Evolutionary conservation across 108 stramenopile genomes (phyloP), one percentile per base, ranked within the genome.

Genomic region (Fragilariopsis cylindrus): DNA sequence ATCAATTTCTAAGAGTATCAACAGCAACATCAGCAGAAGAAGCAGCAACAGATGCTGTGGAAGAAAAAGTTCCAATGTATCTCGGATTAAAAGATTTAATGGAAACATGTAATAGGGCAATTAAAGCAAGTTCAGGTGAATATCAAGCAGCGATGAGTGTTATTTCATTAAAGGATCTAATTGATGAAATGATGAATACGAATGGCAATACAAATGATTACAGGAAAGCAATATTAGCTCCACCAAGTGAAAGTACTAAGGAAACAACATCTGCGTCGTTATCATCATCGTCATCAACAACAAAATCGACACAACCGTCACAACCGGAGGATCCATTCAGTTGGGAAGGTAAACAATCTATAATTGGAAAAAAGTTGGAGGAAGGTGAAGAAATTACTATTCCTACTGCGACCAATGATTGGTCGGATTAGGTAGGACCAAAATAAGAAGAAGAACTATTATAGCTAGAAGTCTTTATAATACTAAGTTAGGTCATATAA

Each of bases 51-150:
- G 62, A 43, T 40, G 72, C 60, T 16, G 16, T 5, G 16, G 7
- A 57, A 48, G 47, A 60, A 18, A 44, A 46, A 21, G 55, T 72
- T 72, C 72, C 72, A 2, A 60, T 72, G 72, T 72, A 72, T 44
- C 13, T 72, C 18, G 48, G 58, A 7, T 47, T 72, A 7, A 56
- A 62, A 11, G 72, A 72, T 39, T 30, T 72, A 46, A 47, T 72
- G 47, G 72, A 60, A 16, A 48, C 58, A 13, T 60, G 57, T 45
- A 55, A 72, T 18, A 45, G 62, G 16, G 72, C 72, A 7, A 47
- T 57, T 6, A 57, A 56, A 41, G 21, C 44, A n/a, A 72, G 30
- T 8, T 48, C 48, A 3, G 67, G 67, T 3, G 60, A 62, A 50
- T 72, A 72, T 44, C 44, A 72, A 39, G 58, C 72, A 30, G 70